A percentile compares a stretch with the other conserved stretches of the same genome.
These are phyloP conservation scores for Cryptomeria japonica DNA, from an alignment of 75 land plant species.

Conservation along the genomic window DNA sequence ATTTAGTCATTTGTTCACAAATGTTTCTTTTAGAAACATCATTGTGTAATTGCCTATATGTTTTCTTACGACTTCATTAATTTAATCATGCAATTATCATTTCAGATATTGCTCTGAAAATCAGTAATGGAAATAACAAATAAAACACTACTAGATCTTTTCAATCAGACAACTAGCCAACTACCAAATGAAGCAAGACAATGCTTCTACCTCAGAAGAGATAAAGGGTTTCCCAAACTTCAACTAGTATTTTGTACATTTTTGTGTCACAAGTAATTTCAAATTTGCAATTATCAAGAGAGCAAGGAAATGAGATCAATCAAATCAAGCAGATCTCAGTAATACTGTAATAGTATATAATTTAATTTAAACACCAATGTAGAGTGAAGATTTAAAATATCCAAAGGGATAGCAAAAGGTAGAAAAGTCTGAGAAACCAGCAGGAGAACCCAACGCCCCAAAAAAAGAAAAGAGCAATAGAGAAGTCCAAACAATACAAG, in stretches of 20 bases:
- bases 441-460: background rate
- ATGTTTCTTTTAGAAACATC: too few relatives aligned
- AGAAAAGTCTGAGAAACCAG: background rate
- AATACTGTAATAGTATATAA: background rate
- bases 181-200: background rate
- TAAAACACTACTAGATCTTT: background rate
- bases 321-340: background rate
- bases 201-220: background rate
- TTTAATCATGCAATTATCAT: too few relatives aligned
- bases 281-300: background rate
- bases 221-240: background rate
- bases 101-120: constrained; percentile 3
- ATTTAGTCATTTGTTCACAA: too few relatives aligned
- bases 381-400: background rate
- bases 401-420: background rate
- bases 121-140: background rate
- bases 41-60: too few relatives aligned
- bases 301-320: background rate
- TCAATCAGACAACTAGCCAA: background rate
- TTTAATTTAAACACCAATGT: background rate
- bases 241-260: background rate
- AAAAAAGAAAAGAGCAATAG: background rate
- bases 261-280: background rate
- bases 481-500: background rate
- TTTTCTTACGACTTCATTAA: too few relatives aligned